Evolutionary conservation across 495 filamentous ascomycete species (phyloP).

Genomic region (Penicillium lagena): DNA sequence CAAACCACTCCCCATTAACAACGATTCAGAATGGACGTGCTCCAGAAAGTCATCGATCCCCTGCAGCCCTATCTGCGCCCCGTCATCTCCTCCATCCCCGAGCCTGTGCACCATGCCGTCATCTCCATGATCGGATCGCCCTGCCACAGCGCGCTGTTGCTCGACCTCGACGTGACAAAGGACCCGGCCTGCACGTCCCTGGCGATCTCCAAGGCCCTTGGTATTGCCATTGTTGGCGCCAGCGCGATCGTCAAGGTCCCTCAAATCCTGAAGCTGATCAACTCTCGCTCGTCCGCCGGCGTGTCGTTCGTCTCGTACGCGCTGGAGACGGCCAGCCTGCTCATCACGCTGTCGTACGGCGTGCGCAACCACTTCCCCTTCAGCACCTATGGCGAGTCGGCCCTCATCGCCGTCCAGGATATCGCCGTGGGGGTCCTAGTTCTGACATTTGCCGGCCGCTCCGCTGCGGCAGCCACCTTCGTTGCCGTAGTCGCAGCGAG

Average conservation of each 20-base stretch:
- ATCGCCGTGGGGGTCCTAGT: conserved; percentile 79
- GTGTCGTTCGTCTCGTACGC: conserved; percentile 85
- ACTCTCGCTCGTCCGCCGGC: conserved; percentile 70
- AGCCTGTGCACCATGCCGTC: conserved; percentile 67
- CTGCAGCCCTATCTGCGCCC: conserved; percentile 66
- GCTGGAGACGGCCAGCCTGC: conserved; percentile 78
- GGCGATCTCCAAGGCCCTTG: conserved; percentile 83
- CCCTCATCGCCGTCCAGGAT: conserved; percentile 86
- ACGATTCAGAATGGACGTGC: conserved; percentile 25
- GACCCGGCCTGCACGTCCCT: conserved; percentile 73
- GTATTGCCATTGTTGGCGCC: conserved; percentile 83
- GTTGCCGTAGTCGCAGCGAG: conserved; percentile 65
- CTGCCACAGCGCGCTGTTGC: conserved; percentile 79
- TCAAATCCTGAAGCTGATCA: conserved; percentile 85
- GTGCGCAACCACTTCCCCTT: conserved; percentile 85
- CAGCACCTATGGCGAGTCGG: conserved; percentile 92
- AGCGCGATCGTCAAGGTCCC: conserved; percentile 91
- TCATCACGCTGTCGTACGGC: conserved; percentile 87
- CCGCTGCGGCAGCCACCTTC: conserved; percentile 59
- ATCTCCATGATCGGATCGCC: conserved; percentile 69
- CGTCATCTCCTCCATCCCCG: conserved; percentile 71
- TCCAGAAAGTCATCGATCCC: conserved; percentile 50
- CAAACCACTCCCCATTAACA: not conserved
- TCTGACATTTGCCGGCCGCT: conserved; percentile 65
- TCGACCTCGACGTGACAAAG: conserved; percentile 68